A percentile compares a stretch with the other conserved stretches of the same genome.
Evolutionary conservation across 23 red algal species (phyloP).

Genomic region (Gracilaria vermiculophylla): DNA sequence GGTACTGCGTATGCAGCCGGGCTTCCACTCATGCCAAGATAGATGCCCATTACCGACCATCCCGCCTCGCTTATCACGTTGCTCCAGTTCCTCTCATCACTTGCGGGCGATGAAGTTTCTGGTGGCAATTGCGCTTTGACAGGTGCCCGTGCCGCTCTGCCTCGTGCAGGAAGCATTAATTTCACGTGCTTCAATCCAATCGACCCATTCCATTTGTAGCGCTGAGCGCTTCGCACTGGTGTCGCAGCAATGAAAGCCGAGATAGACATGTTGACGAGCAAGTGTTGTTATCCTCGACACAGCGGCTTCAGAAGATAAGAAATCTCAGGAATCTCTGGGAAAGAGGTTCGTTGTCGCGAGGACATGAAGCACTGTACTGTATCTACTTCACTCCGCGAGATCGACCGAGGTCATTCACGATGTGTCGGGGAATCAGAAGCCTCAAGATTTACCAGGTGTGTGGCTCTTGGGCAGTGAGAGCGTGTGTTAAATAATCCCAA

Average conservation of each 20-base stretch:
- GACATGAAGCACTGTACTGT: too few species aligned
- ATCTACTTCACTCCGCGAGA: too few species aligned
- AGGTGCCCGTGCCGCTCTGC: background rate
- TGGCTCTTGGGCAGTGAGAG: too few species aligned
- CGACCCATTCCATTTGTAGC: too few species aligned
- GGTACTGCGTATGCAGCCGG: conserved; percentile 47
- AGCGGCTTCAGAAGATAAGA: too few species aligned
- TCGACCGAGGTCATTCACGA: background rate
- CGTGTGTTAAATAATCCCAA: too few species aligned
- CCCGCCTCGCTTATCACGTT: background rate
- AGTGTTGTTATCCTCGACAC: too few species aligned
- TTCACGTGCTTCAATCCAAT: background rate
- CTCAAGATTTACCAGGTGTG: background rate
- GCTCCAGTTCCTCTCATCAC: background rate
- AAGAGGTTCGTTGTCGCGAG: too few species aligned
- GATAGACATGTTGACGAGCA: background rate
- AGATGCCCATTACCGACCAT: background rate
- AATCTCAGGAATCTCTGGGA: too few species aligned
- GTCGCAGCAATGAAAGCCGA: background rate
- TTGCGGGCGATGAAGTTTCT: background rate
- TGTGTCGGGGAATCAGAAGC: background rate
- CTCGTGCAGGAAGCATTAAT: background rate
- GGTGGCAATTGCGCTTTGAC: background rate
- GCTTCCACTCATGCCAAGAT: conserved; percentile 21
- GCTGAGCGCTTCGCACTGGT: background rate